Evolutionary conservation across 257 asterid genomes (phyloP), one percentile per base, ranked within the genome.

Genomic region (Solanum phureja): DNA sequence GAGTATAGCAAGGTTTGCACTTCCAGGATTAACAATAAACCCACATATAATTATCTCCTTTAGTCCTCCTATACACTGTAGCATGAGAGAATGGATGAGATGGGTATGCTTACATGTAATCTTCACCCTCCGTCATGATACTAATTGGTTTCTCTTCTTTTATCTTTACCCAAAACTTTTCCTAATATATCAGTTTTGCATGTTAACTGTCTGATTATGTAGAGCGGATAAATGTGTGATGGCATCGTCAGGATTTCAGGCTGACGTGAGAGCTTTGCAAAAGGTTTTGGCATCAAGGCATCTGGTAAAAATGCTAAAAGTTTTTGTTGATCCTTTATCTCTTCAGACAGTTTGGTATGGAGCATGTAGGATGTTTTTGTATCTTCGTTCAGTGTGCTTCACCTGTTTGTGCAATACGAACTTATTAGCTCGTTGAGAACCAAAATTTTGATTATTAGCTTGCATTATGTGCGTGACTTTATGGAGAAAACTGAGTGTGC

Each of bases 221-320:
- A 96, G 99, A 85, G 98, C 96, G 89, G 99, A 93, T 89, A 96
- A 93, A 89, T 90, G 96, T 16, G 92, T 94, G 90, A 91, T 95
- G 98, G 98, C 99, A 79, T 95, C 99, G 37, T 96, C 98, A 60
- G 98, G 98, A 52, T 96, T 96, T 93, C 99, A 96, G 91, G 99
- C 99, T 90, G 99, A 96, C 71, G 98, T 96, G 71, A 92, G 98
- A 89, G 98, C 99, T 90, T 91, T 96, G 92, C 98, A 96, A 91
- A 96, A 96, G 94, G 89, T 87, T 66, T 87, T 92, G 87, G 86
- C 91, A 66, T 91, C 93, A 24, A 92, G 91, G 86, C 94, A 92
- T 83, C 73, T 89, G 91, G 94, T 92, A 88, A 92, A 91, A 91
- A 85, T 86, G 24, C 69, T 76, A 29, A 77, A 76, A 31, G 86